Evolutionary conservation across 2,329 filamentous ascomycete genomes (phyloP).

Genomic region (Diaporthe sp.): DNA sequence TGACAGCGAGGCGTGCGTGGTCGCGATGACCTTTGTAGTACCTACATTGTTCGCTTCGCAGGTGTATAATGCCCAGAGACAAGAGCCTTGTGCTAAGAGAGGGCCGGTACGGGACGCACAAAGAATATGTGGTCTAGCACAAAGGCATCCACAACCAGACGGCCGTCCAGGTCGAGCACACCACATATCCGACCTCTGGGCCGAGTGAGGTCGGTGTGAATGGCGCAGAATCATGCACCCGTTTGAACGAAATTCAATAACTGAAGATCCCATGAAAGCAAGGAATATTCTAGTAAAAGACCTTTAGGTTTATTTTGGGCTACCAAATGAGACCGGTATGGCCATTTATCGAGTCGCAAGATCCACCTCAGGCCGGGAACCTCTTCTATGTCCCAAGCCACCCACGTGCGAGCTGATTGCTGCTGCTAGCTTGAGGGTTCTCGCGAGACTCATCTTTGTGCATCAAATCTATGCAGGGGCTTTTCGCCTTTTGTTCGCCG

Average conservation of each 20-base stretch:
- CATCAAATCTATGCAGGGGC: conserved; percentile 18
- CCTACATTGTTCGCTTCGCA: not conserved
- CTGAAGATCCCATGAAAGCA: not conserved
- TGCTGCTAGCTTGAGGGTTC: not conserved
- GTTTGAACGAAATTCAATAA: too few relatives aligned
- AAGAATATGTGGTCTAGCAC: too few relatives aligned
- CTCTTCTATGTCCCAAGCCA: not conserved
- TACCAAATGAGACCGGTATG: not conserved
- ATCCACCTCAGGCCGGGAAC: not conserved
- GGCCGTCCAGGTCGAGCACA: not conserved
- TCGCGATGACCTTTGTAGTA: not conserved
- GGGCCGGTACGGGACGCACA: too few relatives aligned
- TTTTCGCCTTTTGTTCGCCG: conserved; percentile 1
- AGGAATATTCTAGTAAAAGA: not conserved
- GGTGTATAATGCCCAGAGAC: not conserved
- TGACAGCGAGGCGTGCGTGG: not conserved
- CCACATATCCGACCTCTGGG: not conserved
- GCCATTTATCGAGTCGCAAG: not conserved
- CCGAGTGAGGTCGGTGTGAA: not conserved
- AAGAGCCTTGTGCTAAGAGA: not conserved
- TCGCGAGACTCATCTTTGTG: not conserved
- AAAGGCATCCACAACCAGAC: not conserved
- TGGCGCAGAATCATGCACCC: too few relatives aligned
- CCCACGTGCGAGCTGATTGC: not conserved
- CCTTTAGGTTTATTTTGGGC: not conserved